Evolutionary conservation across 1,139 yeast genomes (phyloP).

Genomic region (Wickerhamiella infanticola): DNA sequence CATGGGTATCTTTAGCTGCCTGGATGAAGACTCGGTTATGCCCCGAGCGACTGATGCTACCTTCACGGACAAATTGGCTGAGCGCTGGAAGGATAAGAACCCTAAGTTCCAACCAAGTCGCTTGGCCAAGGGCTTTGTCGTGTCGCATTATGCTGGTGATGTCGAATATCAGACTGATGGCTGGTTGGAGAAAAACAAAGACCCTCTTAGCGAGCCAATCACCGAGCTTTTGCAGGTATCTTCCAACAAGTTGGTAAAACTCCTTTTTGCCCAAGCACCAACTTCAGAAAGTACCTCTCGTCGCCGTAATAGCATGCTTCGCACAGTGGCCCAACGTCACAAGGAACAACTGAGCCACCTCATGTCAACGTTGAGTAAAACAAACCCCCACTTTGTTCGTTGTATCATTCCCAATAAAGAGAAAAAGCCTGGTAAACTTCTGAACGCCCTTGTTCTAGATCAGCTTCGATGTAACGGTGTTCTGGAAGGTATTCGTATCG

Average conservation of each 20-base stretch:
- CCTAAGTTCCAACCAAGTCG: constrained; percentile 59
- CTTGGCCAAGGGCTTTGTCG: constrained; percentile 39
- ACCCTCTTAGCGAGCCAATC: constrained; percentile 74
- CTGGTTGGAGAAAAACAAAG: constrained; percentile 91
- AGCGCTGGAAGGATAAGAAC: constrained; percentile 43
- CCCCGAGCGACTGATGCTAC: constrained; percentile 78
- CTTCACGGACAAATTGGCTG: constrained; percentile 64
- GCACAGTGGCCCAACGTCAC: constrained; percentile 65
- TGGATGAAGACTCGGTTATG: constrained; percentile 92
- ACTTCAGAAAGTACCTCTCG: constrained; percentile 9
- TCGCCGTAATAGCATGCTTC: constrained; percentile 24
- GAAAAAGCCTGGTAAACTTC: constrained; percentile 57
- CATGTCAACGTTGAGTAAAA: constrained; percentile 57
- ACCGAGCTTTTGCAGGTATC: constrained; percentile 44
- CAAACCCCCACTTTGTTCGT: constrained; percentile 94
- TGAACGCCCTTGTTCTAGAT: constrained; percentile 62
- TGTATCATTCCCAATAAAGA: constrained; percentile 83
- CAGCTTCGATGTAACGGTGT: constrained; percentile 97
- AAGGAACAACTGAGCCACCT: constrained; percentile 66
- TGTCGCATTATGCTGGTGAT: constrained; percentile 88
- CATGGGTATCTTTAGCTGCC: constrained; percentile 72
- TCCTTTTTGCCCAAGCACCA: constrained; percentile 29
- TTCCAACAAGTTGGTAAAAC: constrained; percentile 34
- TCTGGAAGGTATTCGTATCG: constrained; percentile 90
- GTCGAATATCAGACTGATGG: constrained; percentile 86